Evolutionary conservation across 164 flowering plant species (phyloP), one percentile per base, ranked within the genome.

Genomic region (Akebia trifoliata): DNA sequence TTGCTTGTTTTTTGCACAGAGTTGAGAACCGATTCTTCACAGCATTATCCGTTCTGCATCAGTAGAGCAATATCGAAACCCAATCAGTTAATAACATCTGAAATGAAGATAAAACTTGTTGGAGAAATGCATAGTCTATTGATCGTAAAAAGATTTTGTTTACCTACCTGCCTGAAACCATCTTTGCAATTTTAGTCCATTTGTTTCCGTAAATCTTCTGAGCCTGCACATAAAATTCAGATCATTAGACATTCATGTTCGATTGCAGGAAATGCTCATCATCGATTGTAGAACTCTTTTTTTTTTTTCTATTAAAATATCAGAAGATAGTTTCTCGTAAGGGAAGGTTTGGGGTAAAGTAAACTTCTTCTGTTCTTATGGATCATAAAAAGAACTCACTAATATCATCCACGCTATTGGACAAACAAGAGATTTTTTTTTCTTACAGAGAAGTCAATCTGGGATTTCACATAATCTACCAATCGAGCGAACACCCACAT

Each of bases 181-280:
- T 94, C 77, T 92, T 92, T 20, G 98, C 96, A 57, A 92, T 92
- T 65, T 89, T 96, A 59, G 98, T 92, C 96, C 98, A 92, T 67
- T 87, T 79, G 68, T 92, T 92, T 18, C 98, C 98, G 75, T 76
- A 92, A 50, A 92, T 76, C 72, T 75, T 83, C 59, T 92, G 98
- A 36, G 98, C 96, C 98, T 92, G 90, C 68, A 76, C 35, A 68
- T 38, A 37, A n/a, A 64, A 14, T 31, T 44, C 29, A 29, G 50
- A 31, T 40, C 24, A 60, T 70, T 37, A 69, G 66, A 28, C 6
- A 48, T 26, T 24, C 51, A 29, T 43, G 51, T 2, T n/a, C 47
- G 47, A 35, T 55, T 18, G 57, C 30, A 9, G 3, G 24, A 48
- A 50, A 60, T 38, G n/a, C 39, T 25, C 21, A 11, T 51, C 46